Evolutionary conservation across 495 filamentous ascomycete species (phyloP), one percentile per base, ranked within the genome.

Genomic region (Penicillium taxi): DNA sequence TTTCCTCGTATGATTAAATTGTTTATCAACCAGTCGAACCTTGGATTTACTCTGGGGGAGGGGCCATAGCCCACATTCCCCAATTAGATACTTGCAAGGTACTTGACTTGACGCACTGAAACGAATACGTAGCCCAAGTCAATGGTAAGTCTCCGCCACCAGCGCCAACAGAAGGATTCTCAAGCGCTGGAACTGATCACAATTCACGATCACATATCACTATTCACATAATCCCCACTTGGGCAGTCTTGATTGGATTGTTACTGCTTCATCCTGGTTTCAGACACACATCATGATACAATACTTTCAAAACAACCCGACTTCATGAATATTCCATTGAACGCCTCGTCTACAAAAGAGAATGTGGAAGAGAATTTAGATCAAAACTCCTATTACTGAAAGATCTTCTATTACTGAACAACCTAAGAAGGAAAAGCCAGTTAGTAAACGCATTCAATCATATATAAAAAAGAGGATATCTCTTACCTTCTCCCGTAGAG

Each of bases 401-500:
- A 24, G 22, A 25, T 28, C 26, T 16, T 26, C 26, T 21, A 32
- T 50, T 52, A 56, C 39, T 56, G 50, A 43, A 56, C 46, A 33
- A 56, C 47, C 53, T 56, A 35, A n/a, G 17, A 45, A 13, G 15
- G 31, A 11, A 17, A 32, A 27, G 15, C 33, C 21, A 28, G 30
- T 34, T 30, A 28, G 37, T 24, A 27, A 25, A 12, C 15, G 22
- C 11, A 9, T 9, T 4, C 14, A 26, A 20, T 38, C 25, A 28
- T 21, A 28, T 29, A 23, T 24, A 15, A 24, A 23, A 15, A 35
- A 13, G 32, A 35, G 20, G 26, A 1, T 29, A 29, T 29, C 26
- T 71, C 82, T 75, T 67, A 96, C 91, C 86, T 96, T 98, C 72
- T 96, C 93, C 61, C 88, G 79, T 64, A 96, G 58, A 35, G 73